Evolutionary conservation across 2,329 filamentous ascomycete genomes (phyloP).

Genomic region (Dissoconium aciculare): DNA sequence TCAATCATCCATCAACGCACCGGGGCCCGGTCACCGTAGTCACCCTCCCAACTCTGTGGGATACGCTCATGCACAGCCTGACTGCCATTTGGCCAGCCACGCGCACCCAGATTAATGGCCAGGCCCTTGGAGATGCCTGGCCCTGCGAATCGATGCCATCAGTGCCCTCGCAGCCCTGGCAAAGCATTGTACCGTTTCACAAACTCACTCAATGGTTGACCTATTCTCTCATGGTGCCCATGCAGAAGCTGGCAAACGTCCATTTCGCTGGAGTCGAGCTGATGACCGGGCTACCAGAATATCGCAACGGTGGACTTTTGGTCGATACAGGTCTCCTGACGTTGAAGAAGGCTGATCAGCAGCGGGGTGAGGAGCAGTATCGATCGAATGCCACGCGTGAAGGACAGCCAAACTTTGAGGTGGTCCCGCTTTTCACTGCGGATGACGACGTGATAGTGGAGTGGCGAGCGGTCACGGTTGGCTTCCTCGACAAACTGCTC

Average conservation of each 20-base stretch:
- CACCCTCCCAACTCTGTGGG: conserved; percentile 76
- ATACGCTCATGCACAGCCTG: conserved; percentile 74
- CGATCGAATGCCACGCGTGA: conserved; percentile 56
- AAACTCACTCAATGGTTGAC: conserved; percentile 91
- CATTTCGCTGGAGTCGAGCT: conserved; percentile 72
- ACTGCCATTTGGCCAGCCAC: conserved; percentile 77
- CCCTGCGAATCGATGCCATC: conserved; percentile 72
- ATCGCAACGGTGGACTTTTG: conserved; percentile 79
- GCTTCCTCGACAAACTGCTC: conserved; percentile 56
- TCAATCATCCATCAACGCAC: conserved; percentile 78
- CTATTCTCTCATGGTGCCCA: conserved; percentile 85
- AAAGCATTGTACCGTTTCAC: conserved; percentile 79
- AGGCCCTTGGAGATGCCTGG: conserved; percentile 88
- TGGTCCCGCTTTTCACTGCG: conserved; percentile 57
- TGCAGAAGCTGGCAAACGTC: conserved; percentile 65
- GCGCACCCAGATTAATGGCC: conserved; percentile 72
- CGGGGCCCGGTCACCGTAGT: conserved; percentile 80
- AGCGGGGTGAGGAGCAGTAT: conserved; percentile 57
- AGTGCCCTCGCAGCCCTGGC: conserved; percentile 54
- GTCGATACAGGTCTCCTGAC: conserved; percentile 71
- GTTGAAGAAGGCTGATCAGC: conserved; percentile 53
- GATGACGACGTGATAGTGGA: conserved; percentile 68
- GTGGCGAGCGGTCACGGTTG: conserved; percentile 62
- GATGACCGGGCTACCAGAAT: conserved; percentile 78
- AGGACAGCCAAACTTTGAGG: conserved; percentile 56